Conservation (phyloP, 169 alveolate species). For the Plasmodium billcollinsi region DNA sequence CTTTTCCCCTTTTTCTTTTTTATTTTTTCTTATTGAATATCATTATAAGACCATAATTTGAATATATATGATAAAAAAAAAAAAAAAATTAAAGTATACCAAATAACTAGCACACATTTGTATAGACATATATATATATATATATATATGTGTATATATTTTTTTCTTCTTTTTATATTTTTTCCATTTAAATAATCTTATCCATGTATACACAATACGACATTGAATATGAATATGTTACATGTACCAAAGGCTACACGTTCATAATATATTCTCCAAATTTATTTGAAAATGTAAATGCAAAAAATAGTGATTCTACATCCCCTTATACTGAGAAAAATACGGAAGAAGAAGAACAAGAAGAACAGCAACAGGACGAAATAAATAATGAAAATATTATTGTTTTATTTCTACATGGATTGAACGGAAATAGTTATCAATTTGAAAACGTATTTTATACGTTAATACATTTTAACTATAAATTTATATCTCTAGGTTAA, state of each 20-base stretch:
- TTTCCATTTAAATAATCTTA: neutral
- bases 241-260: constrained; percentile 41
- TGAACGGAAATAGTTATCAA: constrained; percentile 62
- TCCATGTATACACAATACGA: neutral
- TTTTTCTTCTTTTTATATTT: constrained; percentile 1
- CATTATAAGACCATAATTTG: too few species aligned
- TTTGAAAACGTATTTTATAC: constrained; percentile 39
- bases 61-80: too few species aligned
- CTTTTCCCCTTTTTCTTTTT: too few species aligned
- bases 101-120: neutral
- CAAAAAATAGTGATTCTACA: constrained; percentile 20
- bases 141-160: neutral
- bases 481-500: constrained; percentile 68
- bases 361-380: neutral
- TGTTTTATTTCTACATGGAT: constrained; percentile 60
- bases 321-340: neutral
- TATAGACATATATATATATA: neutral
- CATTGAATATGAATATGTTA: constrained; percentile 37
- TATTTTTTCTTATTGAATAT: too few species aligned
- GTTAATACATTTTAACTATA: constrained; percentile 14
- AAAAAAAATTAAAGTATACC: too few species aligned
- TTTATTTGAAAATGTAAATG: constrained; percentile 10
- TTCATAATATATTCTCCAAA: constrained; percentile 52
- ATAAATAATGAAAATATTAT: constrained; percentile 20
- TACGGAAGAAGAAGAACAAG: too few species aligned